Conservation (phyloP, 768 basidiomycete genomes). For the Sarcomyxa edulis region DNA sequence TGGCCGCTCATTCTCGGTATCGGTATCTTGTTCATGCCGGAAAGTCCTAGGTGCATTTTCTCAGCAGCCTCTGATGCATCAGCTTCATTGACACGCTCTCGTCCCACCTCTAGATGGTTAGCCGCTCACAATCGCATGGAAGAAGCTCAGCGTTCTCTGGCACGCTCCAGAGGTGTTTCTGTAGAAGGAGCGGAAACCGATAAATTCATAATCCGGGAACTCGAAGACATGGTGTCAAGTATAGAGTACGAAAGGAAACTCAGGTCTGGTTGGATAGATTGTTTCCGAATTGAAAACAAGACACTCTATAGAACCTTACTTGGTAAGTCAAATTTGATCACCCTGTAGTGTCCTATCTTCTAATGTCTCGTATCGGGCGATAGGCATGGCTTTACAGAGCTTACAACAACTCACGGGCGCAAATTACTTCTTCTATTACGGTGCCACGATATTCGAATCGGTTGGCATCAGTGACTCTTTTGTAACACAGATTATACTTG, state of each 20-base stretch:
- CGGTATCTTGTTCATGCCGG: constrained; percentile 69
- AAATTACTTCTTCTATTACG: constrained; percentile 67
- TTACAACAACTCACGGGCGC: constrained; percentile 72
- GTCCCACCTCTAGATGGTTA: too few species aligned
- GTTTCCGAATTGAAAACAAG: constrained; percentile 52
- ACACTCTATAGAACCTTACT: constrained; percentile 60
- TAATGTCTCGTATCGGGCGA: background rate
- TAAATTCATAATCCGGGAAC: constrained; percentile 38
- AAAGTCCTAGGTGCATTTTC: constrained; percentile 56
- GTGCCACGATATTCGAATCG: constrained; percentile 59
- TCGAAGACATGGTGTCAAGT: constrained; percentile 50
- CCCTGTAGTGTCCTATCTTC: background rate
- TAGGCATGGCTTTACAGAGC: constrained; percentile 59
- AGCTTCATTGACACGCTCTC: too few species aligned
- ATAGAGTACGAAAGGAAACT: constrained; percentile 43
- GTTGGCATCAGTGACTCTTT: constrained; percentile 67
- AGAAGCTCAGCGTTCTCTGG: constrained; percentile 45
- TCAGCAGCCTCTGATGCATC: too few species aligned
- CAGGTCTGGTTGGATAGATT: constrained; percentile 58
- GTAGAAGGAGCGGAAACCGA: constrained; percentile 30
- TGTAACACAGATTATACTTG: constrained; percentile 71
- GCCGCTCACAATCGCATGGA: constrained; percentile 40
- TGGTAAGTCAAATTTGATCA: too few species aligned
- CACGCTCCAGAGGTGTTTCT: constrained; percentile 44
- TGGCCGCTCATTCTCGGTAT: constrained; percentile 59